Percentiles rank a stretch among this genome's conserved stretches.
These are phyloP conservation scores for Blastocystis sp. DNA, from an alignment of 352 stramenopile species.

Conservation along the genomic window DNA sequence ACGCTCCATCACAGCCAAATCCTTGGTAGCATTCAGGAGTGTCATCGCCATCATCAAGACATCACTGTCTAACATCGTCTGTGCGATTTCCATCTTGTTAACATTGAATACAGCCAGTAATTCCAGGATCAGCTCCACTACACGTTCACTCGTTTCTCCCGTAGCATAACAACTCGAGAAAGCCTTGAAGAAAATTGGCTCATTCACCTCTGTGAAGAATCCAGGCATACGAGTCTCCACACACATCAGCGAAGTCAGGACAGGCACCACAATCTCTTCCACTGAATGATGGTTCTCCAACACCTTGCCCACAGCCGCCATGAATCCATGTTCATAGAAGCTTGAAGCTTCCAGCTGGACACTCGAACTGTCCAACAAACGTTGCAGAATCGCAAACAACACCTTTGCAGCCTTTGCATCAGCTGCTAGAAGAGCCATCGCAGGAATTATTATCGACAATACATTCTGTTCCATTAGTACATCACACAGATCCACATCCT, in stretches of 20 bases:
- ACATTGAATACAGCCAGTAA: conserved; percentile 23
- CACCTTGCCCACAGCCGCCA: conserved; percentile 41
- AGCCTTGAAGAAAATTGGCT: conserved; percentile 42
- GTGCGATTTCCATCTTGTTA: not conserved
- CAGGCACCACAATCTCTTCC: conserved; percentile 15
- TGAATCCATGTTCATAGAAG: conserved; percentile 16
- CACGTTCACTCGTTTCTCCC: not conserved
- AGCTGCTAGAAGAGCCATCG: conserved; percentile 21
- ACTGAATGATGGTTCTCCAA: not conserved
- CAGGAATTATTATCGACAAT: conserved; percentile 23
- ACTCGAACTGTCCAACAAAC: not conserved
- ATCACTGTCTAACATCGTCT: conserved; percentile 51
- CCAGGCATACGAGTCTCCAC: not conserved
- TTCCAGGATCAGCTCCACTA: conserved; percentile 50
- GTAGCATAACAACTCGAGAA: conserved; percentile 45
- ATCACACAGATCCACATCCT: not conserved
- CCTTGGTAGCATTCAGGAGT: conserved; percentile 47
- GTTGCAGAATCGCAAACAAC: conserved; percentile 47
- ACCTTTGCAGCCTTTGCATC: conserved; percentile 11
- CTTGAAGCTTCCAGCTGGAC: not conserved
- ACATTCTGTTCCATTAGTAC: conserved; percentile 26
- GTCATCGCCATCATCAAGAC: conserved; percentile 61
- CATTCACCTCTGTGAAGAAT: conserved; percentile 36
- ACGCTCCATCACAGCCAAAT: conserved; percentile 44
- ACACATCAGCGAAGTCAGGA: conserved; percentile 18